Evolutionary conservation across 164 flowering plant species (phyloP).

Genomic region (Amborella trichopoda): DNA sequence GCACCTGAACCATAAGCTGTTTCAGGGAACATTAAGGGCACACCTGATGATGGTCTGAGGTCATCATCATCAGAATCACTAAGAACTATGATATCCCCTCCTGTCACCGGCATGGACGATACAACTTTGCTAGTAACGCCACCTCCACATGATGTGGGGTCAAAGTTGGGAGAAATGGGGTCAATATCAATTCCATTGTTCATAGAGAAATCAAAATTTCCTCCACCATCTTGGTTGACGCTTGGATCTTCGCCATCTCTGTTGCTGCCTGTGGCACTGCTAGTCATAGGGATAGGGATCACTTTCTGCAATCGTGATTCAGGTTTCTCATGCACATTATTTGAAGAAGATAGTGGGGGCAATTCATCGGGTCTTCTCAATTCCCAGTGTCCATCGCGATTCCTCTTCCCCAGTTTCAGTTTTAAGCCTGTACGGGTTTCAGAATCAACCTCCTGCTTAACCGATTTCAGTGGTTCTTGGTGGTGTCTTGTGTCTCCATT

Average conservation of each 20-base stretch:
- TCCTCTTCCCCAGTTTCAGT: conserved; percentile 50
- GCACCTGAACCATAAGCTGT: conserved; percentile 18
- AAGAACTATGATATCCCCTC: conserved; percentile 68
- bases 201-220: conserved; percentile 39
- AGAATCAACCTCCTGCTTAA: conserved; percentile 61
- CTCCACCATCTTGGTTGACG: conserved; percentile 76
- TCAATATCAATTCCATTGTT: conserved; percentile 63
- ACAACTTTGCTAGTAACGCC: conserved; percentile 22
- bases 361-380: conserved; percentile 64
- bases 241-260: conserved; percentile 82
- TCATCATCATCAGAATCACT: conserved; percentile 93
- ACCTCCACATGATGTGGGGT: conserved; percentile 25
- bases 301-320: conserved; percentile 25
- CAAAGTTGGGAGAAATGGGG: conserved; percentile 44
- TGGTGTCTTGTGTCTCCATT: conserved; percentile 28
- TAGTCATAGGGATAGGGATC: conserved; percentile 68
- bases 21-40: conserved; percentile 25
- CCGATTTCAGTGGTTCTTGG: conserved; percentile 29
- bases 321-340: conserved; percentile 23
- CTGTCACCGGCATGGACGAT: conserved; percentile 24
- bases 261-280: conserved; percentile 81
- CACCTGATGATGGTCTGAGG: conserved; percentile 10
- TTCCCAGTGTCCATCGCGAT: conserved; percentile 67
- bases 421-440: conserved; percentile 54
- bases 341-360: conserved; percentile 32